These are phyloP conservation scores for Hygrophoropsis aurantiaca DNA, from an alignment of 768 basidiomycete species.

Conservation along the genomic window DNA sequence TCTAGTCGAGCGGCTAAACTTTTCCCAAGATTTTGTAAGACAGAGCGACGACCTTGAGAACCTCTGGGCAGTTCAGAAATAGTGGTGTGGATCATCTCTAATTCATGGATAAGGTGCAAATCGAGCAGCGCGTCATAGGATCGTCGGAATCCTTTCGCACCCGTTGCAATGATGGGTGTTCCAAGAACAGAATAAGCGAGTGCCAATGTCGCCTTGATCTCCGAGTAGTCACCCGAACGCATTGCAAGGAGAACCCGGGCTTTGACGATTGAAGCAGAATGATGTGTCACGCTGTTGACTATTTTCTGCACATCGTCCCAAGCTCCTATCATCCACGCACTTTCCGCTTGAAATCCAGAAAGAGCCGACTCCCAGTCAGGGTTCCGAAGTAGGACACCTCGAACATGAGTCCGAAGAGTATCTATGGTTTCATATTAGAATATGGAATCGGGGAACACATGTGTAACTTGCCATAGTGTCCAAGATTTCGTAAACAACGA, in stretches of 20 bases:
- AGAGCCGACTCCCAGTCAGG: slow-evolving; percentile 80
- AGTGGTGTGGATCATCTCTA: slow-evolving; percentile 63
- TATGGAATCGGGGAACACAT: slow-evolving; percentile 1
- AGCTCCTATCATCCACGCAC: slow-evolving; percentile 94
- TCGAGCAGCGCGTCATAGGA: slow-evolving; percentile 86
- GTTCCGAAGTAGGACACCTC: slow-evolving; percentile 82
- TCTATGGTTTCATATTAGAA: slow-evolving; percentile 47
- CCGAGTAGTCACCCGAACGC: slow-evolving; percentile 49
- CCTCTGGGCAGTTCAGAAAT: slow-evolving; percentile 38
- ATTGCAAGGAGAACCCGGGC: slow-evolving; percentile 82
- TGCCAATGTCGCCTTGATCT: slow-evolving; percentile 51
- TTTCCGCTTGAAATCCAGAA: slow-evolving; percentile 85
- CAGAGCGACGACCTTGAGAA: slow-evolving; percentile 38
- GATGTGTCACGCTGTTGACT: slow-evolving; percentile 46
- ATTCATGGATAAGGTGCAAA: slow-evolving; percentile 83
- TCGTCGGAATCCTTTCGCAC: slow-evolving; percentile 76
- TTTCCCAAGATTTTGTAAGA: slow-evolving; percentile 37
- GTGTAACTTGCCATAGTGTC: slow-evolving; percentile 85
- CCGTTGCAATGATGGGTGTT: slow-evolving; percentile 77
- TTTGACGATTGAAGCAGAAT: slow-evolving; percentile 66
- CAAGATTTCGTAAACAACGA: slow-evolving; percentile 88
- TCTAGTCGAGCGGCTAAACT: slow-evolving; percentile 67
- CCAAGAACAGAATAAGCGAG: slow-evolving; percentile 76
- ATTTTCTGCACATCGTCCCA: slow-evolving; percentile 80
- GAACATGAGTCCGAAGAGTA: slow-evolving; percentile 91